phyloP scores from a whole-genome alignment of 768 basidiomycete species.

The Lactarius sp. region DNA sequence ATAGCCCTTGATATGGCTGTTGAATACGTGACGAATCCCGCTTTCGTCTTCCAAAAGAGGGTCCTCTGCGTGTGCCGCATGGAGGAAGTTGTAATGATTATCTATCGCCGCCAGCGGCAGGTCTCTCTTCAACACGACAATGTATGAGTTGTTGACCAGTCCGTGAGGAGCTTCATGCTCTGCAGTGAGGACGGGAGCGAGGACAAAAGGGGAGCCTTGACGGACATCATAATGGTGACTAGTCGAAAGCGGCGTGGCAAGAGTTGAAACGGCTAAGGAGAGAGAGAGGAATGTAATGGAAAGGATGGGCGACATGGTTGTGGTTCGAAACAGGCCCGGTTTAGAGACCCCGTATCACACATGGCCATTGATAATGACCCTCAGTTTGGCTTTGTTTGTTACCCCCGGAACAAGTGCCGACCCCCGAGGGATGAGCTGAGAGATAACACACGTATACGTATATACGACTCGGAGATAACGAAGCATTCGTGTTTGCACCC shows the following conservation, averaged over 20 bases:
- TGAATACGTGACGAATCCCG: slow-evolving; percentile 73
- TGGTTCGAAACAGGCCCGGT: slow-evolving; percentile 27
- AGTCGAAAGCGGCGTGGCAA: slow-evolving; percentile 45
- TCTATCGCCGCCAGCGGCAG: slow-evolving; percentile 50
- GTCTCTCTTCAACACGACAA: slow-evolving; percentile 81
- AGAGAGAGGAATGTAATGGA: slow-evolving; percentile 31
- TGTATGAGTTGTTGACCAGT: slow-evolving; percentile 87
- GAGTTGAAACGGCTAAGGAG: slow-evolving; percentile 37
- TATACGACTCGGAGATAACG: background rate
- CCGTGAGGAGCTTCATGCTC: slow-evolving; percentile 61
- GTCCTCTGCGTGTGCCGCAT: slow-evolving; percentile 52
- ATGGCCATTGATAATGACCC: background rate
- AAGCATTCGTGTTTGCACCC: too few relatives aligned
- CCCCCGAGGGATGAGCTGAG: too few relatives aligned
- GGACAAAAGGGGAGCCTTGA: slow-evolving; percentile 41
- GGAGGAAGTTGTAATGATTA: slow-evolving; percentile 77
- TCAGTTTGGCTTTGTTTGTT: slow-evolving; percentile 17
- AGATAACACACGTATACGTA: background rate
- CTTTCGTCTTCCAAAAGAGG: slow-evolving; percentile 48
- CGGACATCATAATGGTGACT: slow-evolving; percentile 33
- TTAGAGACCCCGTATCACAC: too few relatives aligned
- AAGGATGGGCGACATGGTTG: slow-evolving; percentile 30
- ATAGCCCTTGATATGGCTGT: slow-evolving; percentile 70
- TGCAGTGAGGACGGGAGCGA: slow-evolving; percentile 51
- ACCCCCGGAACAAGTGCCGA: background rate